Evolutionary conservation across 805 yeast genomes (phyloP), one percentile per base, ranked within the genome.

Genomic region (Yarrowia sp.): DNA sequence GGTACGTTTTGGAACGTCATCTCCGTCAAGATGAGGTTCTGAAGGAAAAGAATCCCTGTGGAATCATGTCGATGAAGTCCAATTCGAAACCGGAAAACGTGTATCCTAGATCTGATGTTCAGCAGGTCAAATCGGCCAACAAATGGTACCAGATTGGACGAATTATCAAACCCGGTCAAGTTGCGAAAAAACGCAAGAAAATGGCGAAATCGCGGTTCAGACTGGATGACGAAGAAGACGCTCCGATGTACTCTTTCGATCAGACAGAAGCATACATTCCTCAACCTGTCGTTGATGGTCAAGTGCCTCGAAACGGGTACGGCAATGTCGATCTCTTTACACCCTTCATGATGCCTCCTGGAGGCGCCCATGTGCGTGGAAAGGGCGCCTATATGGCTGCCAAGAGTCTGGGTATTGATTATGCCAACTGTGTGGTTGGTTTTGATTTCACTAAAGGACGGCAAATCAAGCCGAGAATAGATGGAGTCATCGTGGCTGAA

Each of bases 121-220:
- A 85, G 59, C 74, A 74, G 2, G 83, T 93, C 22, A 81, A 87
- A 69, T 87, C 96, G 0, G 90, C 97, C 0, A 87, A 86, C 73
- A 92, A 90, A 1, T 95, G 98, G 98, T 91, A 88, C 74, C 83
- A 89, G 78, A 79, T 83, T 53, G 99, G 99, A 0, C 79, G 97
- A 22, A 82, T 87, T 0, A 77, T 95, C 45, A 90, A 87, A 73
- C 76, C 86, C 0, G 97, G 97, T 0, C 87, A 82, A 45, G 86
- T 86, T 71, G 78, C 82, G 8, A 81, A 78, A 38, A 79, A 77
- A 70, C 79, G 80, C 50, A 74, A 72, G 10, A 68, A 52, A 42
- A 14, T 50, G 11, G 72, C 70, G 12, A 75, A 72, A 67, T 70
- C 71, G n/a, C 69, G 67, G 4, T 69, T 14, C 65, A 74, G 73